Conservation (phyloP, 2,329 filamentous ascomycete species). For the Neonectria coccinea region DNA sequence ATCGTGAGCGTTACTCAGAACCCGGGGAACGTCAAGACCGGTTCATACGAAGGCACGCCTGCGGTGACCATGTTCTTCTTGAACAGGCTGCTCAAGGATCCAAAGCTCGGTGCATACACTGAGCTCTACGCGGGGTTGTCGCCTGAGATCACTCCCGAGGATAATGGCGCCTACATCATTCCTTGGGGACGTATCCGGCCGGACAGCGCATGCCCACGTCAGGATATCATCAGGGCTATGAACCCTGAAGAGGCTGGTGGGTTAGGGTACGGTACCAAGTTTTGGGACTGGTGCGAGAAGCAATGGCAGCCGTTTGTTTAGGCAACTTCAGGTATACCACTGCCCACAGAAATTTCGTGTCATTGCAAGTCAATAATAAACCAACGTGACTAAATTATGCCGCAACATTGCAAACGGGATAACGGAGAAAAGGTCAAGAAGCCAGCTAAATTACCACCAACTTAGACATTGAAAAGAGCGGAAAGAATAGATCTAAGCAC, state of each 20-base stretch:
- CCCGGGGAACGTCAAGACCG: conserved; percentile 51
- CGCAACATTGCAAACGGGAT: too few species aligned
- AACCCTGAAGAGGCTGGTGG: conserved; percentile 43
- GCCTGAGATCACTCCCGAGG: conserved; percentile 49
- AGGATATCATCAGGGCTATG: conserved; percentile 47
- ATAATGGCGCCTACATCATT: conserved; percentile 46
- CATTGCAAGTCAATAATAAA: too few species aligned
- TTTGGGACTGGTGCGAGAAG: conserved; percentile 49
- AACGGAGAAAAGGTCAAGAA: too few species aligned
- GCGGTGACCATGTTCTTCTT: conserved; percentile 38
- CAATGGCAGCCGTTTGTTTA: conserved; percentile 29
- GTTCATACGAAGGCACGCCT: conserved; percentile 36
- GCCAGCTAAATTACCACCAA: too few species aligned
- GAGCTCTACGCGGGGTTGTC: conserved; percentile 56
- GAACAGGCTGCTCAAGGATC: conserved; percentile 44
- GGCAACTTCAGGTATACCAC: neutral
- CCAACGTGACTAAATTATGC: too few species aligned
- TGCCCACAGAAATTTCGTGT: neutral
- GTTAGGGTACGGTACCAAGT: conserved; percentile 37
- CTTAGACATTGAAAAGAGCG: too few species aligned
- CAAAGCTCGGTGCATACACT: conserved; percentile 54
- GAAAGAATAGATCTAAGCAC: neutral
- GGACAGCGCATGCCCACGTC: conserved; percentile 34
- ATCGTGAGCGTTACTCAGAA: conserved; percentile 49
- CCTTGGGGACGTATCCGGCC: conserved; percentile 46